A percentile compares a stretch with the other conserved stretches of the same genome.
These are phyloP conservation scores for Prinsepia uniflora DNA, from an alignment of 306 rosid species.

Conservation along the genomic window DNA sequence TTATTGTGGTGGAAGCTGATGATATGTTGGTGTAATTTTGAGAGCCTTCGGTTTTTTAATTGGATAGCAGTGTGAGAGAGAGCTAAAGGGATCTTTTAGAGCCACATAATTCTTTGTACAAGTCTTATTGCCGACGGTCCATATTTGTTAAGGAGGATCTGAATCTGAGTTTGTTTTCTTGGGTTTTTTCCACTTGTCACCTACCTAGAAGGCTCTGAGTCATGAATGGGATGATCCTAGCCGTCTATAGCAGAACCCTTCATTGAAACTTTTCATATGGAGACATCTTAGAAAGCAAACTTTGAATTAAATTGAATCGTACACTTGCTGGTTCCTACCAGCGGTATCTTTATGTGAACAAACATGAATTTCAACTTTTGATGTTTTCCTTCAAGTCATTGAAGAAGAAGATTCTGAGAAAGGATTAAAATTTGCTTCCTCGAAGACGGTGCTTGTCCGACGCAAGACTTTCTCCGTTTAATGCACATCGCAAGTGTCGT, in stretches of 20 bases:
- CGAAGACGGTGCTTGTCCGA: neutral
- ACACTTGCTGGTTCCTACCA: neutral
- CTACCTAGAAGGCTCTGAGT: neutral
- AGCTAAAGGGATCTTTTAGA: neutral
- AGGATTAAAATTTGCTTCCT: slow-evolving; percentile 6
- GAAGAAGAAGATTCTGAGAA: neutral
- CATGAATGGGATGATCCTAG: slow-evolving; percentile 7
- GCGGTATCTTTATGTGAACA: slow-evolving; percentile 1
- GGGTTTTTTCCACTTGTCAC: slow-evolving; percentile 27
- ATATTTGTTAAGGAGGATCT: slow-evolving; percentile 28
- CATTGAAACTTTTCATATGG: slow-evolving; percentile 2
- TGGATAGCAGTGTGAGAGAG: slow-evolving; percentile 7
- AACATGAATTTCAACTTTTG: neutral
- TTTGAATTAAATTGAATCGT: slow-evolving; percentile 4
- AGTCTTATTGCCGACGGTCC: slow-evolving; percentile 16
- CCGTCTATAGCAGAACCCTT: slow-evolving; percentile 4
- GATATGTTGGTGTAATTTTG: slow-evolving; percentile 53
- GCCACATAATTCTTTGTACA: slow-evolving; percentile 32
- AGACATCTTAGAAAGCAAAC: neutral
- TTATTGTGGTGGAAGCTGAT: slow-evolving; percentile 36
- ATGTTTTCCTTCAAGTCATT: slow-evolving; percentile 3
- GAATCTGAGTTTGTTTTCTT: slow-evolving; percentile 24
- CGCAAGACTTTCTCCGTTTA: neutral
- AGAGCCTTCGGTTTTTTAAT: slow-evolving; percentile 58
- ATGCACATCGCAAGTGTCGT: neutral